Evolutionary conservation across 257 asterid species (phyloP).

Genomic region (Lycium barbarum): DNA sequence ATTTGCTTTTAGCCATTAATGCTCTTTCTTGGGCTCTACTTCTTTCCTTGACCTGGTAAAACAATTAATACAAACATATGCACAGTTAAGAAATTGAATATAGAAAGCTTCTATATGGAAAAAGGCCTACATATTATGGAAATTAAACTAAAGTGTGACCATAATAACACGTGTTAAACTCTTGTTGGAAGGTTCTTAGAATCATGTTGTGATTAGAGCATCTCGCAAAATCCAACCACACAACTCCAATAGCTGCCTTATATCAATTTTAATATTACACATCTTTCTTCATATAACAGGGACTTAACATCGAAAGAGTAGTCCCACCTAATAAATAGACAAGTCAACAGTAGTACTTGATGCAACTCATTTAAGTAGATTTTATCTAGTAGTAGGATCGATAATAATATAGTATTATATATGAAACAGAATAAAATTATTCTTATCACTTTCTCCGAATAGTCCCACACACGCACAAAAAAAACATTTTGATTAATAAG

Average conservation of each 20-base stretch:
- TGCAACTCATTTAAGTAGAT: background rate
- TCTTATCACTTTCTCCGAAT: background rate
- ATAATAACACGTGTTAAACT: background rate
- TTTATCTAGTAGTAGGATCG: background rate
- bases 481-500: too few relatives aligned
- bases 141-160: background rate
- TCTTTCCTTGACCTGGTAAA: constrained; percentile 12
- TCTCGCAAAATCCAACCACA: background rate
- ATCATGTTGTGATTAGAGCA: background rate
- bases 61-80: background rate
- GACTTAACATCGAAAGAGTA: background rate
- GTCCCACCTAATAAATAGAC: background rate
- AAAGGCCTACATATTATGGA: background rate
- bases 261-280: too few relatives aligned
- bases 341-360: background rate
- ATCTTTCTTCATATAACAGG: too few relatives aligned
- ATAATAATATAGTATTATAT: too few relatives aligned
- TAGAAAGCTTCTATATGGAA: background rate
- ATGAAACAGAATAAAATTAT: background rate
- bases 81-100: background rate
- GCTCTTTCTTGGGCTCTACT: background rate
- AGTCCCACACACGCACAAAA: background rate
- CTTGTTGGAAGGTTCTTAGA: background rate
- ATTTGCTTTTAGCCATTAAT: background rate
- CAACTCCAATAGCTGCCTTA: background rate